These are phyloP conservation scores for Beauveria caledonica DNA, from an alignment of 2,329 filamentous ascomycete species.

Conservation along the genomic window DNA sequence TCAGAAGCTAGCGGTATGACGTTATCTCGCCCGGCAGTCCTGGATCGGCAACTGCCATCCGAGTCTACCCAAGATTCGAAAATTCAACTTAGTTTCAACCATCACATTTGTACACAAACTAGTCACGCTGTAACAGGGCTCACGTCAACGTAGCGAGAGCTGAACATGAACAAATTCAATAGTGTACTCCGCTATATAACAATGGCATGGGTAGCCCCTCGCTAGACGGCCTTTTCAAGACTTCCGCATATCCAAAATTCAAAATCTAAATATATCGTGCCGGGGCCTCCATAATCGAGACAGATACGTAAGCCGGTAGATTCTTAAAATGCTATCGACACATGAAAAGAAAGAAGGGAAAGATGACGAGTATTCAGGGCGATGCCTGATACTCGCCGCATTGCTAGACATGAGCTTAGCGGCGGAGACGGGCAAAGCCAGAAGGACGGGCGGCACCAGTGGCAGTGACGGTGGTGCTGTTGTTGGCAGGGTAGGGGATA, in stretches of 20 bases:
- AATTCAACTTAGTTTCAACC: neutral
- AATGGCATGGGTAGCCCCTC: slow-evolving; percentile 7
- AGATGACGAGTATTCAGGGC: neutral
- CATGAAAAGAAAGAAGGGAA: neutral
- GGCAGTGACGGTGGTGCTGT: slow-evolving; percentile 28
- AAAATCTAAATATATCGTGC: neutral
- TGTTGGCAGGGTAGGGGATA: slow-evolving; percentile 33
- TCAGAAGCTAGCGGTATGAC: no score
- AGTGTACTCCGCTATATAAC: slow-evolving; percentile 7
- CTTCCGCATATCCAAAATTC: slow-evolving; percentile 3
- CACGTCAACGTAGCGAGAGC: neutral
- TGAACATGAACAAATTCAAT: neutral
- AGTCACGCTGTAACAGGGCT: neutral
- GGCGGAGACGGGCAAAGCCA: slow-evolving; percentile 27
- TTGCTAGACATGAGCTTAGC: slow-evolving; percentile 18
- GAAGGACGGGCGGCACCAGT: slow-evolving; percentile 26
- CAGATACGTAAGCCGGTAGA: neutral
- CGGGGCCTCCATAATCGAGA: neutral
- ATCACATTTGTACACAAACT: neutral
- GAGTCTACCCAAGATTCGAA: no score
- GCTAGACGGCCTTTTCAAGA: slow-evolving; percentile 1
- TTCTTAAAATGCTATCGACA: neutral
- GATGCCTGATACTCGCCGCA: neutral
- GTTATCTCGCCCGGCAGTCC: no score
- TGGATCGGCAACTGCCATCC: no score